phyloP scores from a whole-genome alignment of 257 asterid genomes.

The Fraxinus anomala region DNA sequence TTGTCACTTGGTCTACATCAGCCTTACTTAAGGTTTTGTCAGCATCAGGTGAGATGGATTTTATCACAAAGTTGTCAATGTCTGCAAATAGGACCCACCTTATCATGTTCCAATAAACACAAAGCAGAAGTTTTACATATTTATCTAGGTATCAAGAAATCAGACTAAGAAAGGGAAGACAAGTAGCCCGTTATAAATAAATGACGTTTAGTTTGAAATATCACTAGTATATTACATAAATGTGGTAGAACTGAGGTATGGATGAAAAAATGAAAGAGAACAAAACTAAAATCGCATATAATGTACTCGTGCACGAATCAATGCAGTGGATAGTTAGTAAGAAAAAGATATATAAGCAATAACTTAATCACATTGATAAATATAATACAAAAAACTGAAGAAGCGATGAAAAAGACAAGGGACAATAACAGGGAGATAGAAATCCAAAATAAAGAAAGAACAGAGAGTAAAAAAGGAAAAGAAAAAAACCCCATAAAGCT shows the following conservation, averaged over 20 bases:
- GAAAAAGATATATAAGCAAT: neutral
- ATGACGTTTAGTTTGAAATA: neutral
- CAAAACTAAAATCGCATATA: neutral
- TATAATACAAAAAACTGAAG: neutral
- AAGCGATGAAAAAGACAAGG: neutral
- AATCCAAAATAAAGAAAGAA: slow-evolving; percentile 6
- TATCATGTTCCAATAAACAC: neutral
- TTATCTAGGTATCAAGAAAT: neutral
- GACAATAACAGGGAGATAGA: neutral
- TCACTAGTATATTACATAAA: neutral
- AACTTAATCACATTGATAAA: neutral
- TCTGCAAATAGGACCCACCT: slow-evolving; percentile 37
- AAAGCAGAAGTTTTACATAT: neutral
- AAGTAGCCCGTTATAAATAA: neutral
- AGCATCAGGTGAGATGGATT: slow-evolving; percentile 39
- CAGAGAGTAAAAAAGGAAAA: neutral
- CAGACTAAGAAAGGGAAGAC: slow-evolving; percentile 3
- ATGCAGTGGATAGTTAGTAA: neutral
- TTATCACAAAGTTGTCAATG: slow-evolving; percentile 38
- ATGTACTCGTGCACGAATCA: neutral
- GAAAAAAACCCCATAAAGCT: neutral
- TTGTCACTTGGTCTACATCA: slow-evolving; percentile 45
- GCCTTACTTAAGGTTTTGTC: slow-evolving; percentile 41
- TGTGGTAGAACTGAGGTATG: neutral
- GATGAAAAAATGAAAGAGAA: neutral